Percentiles rank a stretch among this genome's conserved stretches.
Conservation (phyloP, 805 yeast species). For the Candida nitratophila region DNA sequence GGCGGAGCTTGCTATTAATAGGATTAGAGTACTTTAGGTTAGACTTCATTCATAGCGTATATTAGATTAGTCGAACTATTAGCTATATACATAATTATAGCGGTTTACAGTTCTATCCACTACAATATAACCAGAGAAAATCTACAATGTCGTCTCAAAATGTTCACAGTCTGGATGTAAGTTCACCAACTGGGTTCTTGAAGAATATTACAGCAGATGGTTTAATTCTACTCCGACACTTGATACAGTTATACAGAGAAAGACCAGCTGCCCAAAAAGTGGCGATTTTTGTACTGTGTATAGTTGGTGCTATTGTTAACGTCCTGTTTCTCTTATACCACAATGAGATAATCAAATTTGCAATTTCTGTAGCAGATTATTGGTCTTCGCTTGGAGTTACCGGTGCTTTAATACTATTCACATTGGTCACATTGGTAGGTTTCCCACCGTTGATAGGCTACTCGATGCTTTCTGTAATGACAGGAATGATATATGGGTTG, state of each 20-base stretch:
- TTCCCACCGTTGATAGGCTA: conserved; percentile 92
- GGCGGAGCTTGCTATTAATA: too few relatives aligned
- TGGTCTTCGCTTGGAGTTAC: conserved; percentile 25
- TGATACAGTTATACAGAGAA: conserved; percentile 1
- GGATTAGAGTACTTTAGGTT: too few relatives aligned
- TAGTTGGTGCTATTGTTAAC: conserved; percentile 2
- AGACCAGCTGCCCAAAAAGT: conserved; percentile 1
- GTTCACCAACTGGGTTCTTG: conserved; percentile 4
- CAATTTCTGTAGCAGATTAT: conserved; percentile 38
- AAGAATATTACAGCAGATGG: conserved; percentile 3
- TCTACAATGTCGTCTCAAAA: too few relatives aligned
- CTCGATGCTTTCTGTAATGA: conserved; percentile 53
- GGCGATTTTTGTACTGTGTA: conserved; percentile 5
- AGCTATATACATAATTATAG: too few relatives aligned
- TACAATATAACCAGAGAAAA: not conserved
- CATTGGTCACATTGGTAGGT: conserved; percentile 55
- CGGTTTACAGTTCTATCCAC: too few relatives aligned
- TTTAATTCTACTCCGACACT: conserved; percentile 1
- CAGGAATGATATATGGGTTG: conserved; percentile 83
- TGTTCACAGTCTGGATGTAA: not conserved
- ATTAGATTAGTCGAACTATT: too few relatives aligned
- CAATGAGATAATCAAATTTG: conserved; percentile 25
- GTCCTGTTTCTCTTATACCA: conserved; percentile 28
- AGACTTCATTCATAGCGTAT: too few relatives aligned
- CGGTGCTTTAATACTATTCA: conserved; percentile 35